These are phyloP conservation scores for Kwoniella mangroviensis DNA, from an alignment of 768 basidiomycete species.

Conservation along the genomic window DNA sequence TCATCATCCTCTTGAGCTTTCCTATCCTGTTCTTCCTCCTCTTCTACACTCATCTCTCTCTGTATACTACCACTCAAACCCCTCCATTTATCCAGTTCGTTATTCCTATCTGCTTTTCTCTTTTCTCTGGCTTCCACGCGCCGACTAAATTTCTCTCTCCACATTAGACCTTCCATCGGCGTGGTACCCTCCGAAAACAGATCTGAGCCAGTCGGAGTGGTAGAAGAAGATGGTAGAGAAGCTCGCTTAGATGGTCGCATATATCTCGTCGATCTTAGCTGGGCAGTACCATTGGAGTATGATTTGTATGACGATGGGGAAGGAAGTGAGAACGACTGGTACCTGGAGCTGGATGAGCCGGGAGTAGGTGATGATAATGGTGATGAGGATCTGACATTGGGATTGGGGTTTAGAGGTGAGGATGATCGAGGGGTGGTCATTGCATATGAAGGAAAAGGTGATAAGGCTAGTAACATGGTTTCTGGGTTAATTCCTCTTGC, in stretches of 20 bases:
- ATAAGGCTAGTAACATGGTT: conserved; percentile 14
- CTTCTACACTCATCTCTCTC: conserved; percentile 15
- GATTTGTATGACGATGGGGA: conserved; percentile 7
- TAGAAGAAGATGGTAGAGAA: conserved; percentile 7
- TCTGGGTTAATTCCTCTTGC: background rate
- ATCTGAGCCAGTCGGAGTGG: conserved; percentile 1
- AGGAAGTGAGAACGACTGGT: conserved; percentile 14
- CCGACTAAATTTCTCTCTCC: conserved; percentile 40
- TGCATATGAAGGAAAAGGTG: background rate
- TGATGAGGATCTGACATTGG: conserved; percentile 22
- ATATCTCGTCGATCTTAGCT: conserved; percentile 9
- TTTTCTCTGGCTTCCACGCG: conserved; percentile 42
- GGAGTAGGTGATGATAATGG: conserved; percentile 35
- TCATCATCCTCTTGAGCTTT: conserved; percentile 50
- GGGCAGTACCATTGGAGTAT: background rate
- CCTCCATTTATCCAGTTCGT: conserved; percentile 33
- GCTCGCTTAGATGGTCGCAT: conserved; percentile 3
- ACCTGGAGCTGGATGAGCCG: conserved; percentile 15
- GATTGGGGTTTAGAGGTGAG: conserved; percentile 36
- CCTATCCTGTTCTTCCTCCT: conserved; percentile 47
- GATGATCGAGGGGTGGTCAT: conserved; percentile 28
- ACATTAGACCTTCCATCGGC: conserved; percentile 43
- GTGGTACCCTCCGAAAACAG: conserved; percentile 37
- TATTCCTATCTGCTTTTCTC: conserved; percentile 28
- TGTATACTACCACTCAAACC: background rate